A percentile compares a stretch with the other conserved stretches of the same genome.
phyloP scores from a whole-genome alignment of 2,329 filamentous ascomycete genomes.

The Hysterium pulicare region DNA sequence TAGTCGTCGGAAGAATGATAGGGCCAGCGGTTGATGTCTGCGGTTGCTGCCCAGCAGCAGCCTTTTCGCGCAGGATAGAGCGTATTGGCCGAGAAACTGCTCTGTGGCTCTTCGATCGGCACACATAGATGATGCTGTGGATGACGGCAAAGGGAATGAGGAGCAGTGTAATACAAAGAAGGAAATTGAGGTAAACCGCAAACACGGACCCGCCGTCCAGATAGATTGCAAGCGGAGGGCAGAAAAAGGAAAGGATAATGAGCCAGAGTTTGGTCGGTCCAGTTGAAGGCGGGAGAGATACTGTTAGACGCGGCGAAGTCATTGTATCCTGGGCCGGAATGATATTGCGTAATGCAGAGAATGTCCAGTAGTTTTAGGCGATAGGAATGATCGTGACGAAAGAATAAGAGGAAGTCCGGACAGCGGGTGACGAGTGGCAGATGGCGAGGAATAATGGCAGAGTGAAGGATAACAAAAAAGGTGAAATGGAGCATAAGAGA shows the following conservation, averaged over 20 bases:
- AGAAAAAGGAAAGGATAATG: conserved; percentile 13
- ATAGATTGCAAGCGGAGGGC: conserved; percentile 18
- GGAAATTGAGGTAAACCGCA: conserved; percentile 8
- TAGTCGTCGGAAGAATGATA: too few species aligned
- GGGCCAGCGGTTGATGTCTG: too few species aligned
- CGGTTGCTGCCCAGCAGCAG: neutral
- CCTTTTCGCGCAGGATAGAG: neutral
- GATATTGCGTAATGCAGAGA: neutral
- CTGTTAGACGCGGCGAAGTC: too few species aligned
- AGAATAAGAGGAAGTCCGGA: neutral
- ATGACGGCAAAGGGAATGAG: conserved; percentile 1
- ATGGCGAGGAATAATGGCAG: neutral
- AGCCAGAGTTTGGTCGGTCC: conserved; percentile 11
- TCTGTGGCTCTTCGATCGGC: neutral
- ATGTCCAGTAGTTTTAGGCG: neutral
- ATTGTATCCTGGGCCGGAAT: neutral
- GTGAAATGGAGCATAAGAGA: neutral
- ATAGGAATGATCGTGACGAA: neutral
- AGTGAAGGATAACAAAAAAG: neutral
- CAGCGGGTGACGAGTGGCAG: neutral
- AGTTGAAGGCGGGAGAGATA: too few species aligned
- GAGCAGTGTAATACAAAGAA: conserved; percentile 6
- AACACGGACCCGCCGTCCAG: conserved; percentile 16
- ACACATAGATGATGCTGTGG: conserved; percentile 12
- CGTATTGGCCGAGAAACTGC: neutral